Evolutionary conservation across 257 asterid species (phyloP), one percentile per base, ranked within the genome.

Genomic region (Thymus quinquecostatus): DNA sequence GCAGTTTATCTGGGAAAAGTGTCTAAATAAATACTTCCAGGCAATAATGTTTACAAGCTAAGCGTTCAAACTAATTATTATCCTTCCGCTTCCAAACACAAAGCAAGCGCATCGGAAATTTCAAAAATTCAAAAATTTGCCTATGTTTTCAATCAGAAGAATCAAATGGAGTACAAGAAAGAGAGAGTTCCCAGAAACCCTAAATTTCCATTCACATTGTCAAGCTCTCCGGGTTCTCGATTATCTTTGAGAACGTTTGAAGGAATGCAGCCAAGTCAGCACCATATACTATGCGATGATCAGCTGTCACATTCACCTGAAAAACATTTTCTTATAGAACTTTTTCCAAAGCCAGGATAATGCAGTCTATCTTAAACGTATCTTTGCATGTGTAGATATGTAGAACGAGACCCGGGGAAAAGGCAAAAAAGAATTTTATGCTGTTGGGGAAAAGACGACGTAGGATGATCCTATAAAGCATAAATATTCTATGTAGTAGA

Each of bases 251-350:
- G 66, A 92, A 89, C 12, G 96, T 86, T 58, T 86, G 89, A 28
- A 92, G 89, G 85, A 92, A 92, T 1, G 88, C 92, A 49, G 96
- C 96, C 80, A 92, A 79, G 68, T 92, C 98, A 43, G 96, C 96
- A 3, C 96, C 97, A 72, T 92, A 92, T 28, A 92, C 78, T 70
- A 86, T 83, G 55, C 96, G 79, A 72, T 92, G 97, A 77, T 92
- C 97, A 10, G 96, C 96, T 1, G 97, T 92, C 38, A 92, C 92
- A 59, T 89, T 89, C 74, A 91, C 97, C 97, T 91, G 88, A 58
- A 81, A 73, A 75, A 68, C 4, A 64, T 33, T 9, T 47, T 44
- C 61, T 64, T 7, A 61, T 51, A 10, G 30, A 27, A 30, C 10
- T 5, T 2, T 1, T 34, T 13, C 10, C 64, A 12, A 21, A 21